Evolutionary conservation across 2,329 filamentous ascomycete species (phyloP), one percentile per base, ranked within the genome.

Genomic region (Colletotrichum euphorbiae): DNA sequence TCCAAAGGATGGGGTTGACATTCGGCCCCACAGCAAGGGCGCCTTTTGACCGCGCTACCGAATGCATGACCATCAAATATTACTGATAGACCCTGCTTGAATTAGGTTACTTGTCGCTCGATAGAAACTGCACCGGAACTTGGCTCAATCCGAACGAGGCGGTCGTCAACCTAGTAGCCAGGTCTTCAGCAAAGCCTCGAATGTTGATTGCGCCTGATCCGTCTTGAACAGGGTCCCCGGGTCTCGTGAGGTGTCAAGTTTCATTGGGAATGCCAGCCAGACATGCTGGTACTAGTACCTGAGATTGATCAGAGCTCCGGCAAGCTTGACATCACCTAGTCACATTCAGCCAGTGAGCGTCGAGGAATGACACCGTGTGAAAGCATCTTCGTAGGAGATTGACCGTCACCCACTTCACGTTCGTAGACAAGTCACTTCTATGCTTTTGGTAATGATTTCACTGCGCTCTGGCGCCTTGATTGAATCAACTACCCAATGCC

Each of bases 181-280:
- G 6, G 28, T 28, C 28, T 7, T 8, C 24, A 28, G 24, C 24
- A 28, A 28, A 4, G 6, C 24, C 24, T 28, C 24, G 24, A 28
- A 28, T 28, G 28, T 8, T 3, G 28, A 28, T 28, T 28, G 28
- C 4, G 2, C 28, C 15, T 19, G 13, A 15, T 36, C 24, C 24
- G 4, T 24, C 24, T 24, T 24, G n/a, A 7, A 17, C 28, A 40
- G 31, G 19, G 9, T 50, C 19, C 31, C n/a, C 31, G 31, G 56
- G 31, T 24, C n/a, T 31, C 43, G 33, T 59, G 43, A 43, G 43
- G 43, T 50, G 43, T 50, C 56, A 50, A 28, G 31, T 59, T 50
- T 59, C 43, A 40, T 24, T 5, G 11, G 43, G 43, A 6, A 50
- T 38, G 21, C 13, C 28, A 40, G 12, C 43, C 19, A 19, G 24